These are phyloP conservation scores for Ambrosia artemisiifolia DNA, from an alignment of 129 eudicot genomes.

Conservation along the genomic window DNA sequence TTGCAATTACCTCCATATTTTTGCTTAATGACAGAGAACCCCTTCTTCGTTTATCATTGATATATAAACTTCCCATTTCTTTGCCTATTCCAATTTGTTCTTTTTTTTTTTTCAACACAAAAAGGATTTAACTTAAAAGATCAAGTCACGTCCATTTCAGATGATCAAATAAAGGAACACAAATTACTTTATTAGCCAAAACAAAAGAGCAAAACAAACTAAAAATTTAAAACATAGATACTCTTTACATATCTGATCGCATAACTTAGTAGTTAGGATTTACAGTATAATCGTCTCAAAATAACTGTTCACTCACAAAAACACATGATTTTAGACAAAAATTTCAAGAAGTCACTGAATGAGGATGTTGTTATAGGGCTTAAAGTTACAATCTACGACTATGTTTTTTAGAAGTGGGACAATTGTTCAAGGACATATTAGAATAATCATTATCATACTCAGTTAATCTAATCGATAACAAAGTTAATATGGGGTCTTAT, in stretches of 20 bases:
- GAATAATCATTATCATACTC: background rate
- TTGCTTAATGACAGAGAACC: conserved; percentile 9
- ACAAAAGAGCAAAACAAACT: background rate
- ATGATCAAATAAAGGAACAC: background rate
- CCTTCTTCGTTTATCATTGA: background rate
- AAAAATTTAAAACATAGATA: background rate
- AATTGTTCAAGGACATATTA: background rate
- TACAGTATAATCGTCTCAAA: background rate
- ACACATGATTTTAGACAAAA: background rate
- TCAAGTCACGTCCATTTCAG: background rate
- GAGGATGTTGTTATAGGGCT: no score
- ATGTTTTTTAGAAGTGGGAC: background rate
- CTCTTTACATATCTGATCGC: background rate
- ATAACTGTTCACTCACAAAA: background rate
- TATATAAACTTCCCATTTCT: background rate
- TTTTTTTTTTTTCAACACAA: background rate
- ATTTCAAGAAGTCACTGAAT: background rate
- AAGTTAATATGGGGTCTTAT: no score
- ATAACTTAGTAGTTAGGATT: background rate
- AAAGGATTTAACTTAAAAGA: background rate
- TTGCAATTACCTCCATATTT: background rate
- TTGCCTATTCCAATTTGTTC: background rate
- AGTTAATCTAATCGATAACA: no score
- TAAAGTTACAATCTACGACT: background rate
- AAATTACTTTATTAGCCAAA: background rate